These are phyloP conservation scores for Jamesozyma spencerorum DNA, from an alignment of 805 yeast species.

Conservation along the genomic window DNA sequence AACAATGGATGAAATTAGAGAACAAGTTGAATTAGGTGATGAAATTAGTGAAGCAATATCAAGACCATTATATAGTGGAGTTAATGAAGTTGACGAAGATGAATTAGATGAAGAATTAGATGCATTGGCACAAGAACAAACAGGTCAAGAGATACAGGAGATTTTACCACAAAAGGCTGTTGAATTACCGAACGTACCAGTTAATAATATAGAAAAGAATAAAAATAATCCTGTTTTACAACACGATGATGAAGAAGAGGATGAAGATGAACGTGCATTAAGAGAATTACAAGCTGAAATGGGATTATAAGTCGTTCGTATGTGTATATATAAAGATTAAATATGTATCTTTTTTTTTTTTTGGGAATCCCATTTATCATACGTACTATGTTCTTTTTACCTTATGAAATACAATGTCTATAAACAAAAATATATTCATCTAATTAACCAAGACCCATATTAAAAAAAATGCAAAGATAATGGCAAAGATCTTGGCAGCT, in stretches of 20 bases:
- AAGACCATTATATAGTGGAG: constrained; percentile 67
- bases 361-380: too few relatives aligned
- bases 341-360: neutral
- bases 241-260: constrained; percentile 42
- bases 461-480: constrained; percentile 65
- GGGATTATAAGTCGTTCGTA: constrained; percentile 45
- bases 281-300: constrained; percentile 76
- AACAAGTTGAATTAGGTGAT: constrained; percentile 89
- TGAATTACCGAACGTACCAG: constrained; percentile 41
- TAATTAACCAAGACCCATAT: constrained; percentile 72
- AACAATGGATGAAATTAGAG: constrained; percentile 96
- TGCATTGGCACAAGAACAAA: constrained; percentile 73
- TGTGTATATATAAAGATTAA: neutral
- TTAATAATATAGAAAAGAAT: constrained; percentile 15
- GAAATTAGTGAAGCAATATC: constrained; percentile 95
- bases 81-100: constrained; percentile 67
- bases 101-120: constrained; percentile 93
- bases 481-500: constrained; percentile 80
- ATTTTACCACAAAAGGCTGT: constrained; percentile 15
- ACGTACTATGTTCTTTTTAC: too few relatives aligned
- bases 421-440: neutral
- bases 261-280: constrained; percentile 77
- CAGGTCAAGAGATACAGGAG: constrained; percentile 13
- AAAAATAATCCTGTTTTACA: neutral
- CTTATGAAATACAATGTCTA: neutral